Conservation (phyloP, 352 stramenopile species). For the Aphanomyces cochlioides region DNA sequence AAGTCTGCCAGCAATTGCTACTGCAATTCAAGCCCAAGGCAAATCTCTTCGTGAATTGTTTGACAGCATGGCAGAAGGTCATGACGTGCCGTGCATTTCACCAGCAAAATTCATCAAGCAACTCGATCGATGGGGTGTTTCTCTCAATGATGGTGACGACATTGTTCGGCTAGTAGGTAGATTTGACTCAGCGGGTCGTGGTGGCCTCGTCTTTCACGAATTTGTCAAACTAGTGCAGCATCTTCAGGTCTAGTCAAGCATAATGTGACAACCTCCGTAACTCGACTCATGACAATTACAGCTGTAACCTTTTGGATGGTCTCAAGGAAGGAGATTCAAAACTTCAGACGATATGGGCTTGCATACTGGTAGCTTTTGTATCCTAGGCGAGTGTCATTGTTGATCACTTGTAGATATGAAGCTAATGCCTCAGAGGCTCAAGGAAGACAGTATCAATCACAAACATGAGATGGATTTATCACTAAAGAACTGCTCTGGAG, state of each 20-base stretch:
- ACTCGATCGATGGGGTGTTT: conserved; percentile 10
- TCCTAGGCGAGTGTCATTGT: too few relatives aligned
- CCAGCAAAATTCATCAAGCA: background rate
- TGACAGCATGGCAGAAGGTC: background rate
- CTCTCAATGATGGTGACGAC: background rate
- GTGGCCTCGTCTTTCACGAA: conserved; percentile 11
- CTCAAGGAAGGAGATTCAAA: too few relatives aligned
- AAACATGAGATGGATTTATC: too few relatives aligned
- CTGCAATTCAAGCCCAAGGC: background rate
- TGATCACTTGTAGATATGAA: too few relatives aligned
- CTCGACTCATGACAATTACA: too few relatives aligned
- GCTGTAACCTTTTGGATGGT: too few relatives aligned
- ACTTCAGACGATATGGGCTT: too few relatives aligned
- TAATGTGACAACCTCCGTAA: too few relatives aligned
- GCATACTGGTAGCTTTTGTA: too few relatives aligned
- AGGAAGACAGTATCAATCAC: too few relatives aligned
- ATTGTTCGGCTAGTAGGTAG: background rate
- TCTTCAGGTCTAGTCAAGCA: background rate
- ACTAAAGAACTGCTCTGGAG: too few relatives aligned
- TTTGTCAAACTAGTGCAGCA: conserved; percentile 3
- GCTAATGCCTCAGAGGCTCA: too few relatives aligned
- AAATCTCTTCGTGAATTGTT: background rate
- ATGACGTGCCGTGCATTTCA: background rate
- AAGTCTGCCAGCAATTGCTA: background rate
- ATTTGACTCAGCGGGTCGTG: conserved; percentile 10